These are phyloP conservation scores for Suillus clintonianus DNA, from an alignment of 768 basidiomycete species.

Conservation along the genomic window DNA sequence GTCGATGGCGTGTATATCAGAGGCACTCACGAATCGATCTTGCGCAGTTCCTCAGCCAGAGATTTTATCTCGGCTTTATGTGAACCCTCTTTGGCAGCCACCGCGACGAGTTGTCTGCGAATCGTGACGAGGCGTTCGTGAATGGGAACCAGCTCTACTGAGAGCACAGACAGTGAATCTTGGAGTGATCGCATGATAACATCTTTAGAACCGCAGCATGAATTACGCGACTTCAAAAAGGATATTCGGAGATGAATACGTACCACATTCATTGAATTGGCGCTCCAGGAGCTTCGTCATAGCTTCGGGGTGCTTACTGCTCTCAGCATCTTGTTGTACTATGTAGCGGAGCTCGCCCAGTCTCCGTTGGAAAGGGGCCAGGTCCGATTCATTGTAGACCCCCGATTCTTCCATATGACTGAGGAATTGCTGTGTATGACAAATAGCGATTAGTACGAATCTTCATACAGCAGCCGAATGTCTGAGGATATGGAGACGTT, in stretches of 20 bases:
- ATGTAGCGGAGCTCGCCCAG: constrained; percentile 82
- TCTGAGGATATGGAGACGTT: constrained; percentile 12
- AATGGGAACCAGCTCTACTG: constrained; percentile 86
- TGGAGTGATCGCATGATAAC: constrained; percentile 75
- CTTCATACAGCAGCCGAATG: not conserved
- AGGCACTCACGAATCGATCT: constrained; percentile 91
- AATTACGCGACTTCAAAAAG: constrained; percentile 3
- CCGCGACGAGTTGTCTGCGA: constrained; percentile 83
- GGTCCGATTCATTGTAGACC: constrained; percentile 89
- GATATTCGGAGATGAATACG: constrained; percentile 32
- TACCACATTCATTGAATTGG: constrained; percentile 91
- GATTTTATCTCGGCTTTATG: constrained; percentile 88
- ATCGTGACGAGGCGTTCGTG: constrained; percentile 88
- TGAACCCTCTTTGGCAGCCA: constrained; percentile 85
- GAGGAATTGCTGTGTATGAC: constrained; percentile 74
- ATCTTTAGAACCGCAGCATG: constrained; percentile 46
- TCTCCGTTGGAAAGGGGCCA: constrained; percentile 83
- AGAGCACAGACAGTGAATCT: constrained; percentile 83
- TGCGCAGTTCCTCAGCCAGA: constrained; percentile 87
- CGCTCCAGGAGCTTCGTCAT: constrained; percentile 88
- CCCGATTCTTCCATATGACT: constrained; percentile 96
- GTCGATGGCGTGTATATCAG: constrained; percentile 17
- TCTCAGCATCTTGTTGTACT: constrained; percentile 78
- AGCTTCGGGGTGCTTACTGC: constrained; percentile 80
- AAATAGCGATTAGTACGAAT: constrained; percentile 20